Conservation (phyloP, 169 alveolate genomes). For the Eimeria tenella region DNA sequence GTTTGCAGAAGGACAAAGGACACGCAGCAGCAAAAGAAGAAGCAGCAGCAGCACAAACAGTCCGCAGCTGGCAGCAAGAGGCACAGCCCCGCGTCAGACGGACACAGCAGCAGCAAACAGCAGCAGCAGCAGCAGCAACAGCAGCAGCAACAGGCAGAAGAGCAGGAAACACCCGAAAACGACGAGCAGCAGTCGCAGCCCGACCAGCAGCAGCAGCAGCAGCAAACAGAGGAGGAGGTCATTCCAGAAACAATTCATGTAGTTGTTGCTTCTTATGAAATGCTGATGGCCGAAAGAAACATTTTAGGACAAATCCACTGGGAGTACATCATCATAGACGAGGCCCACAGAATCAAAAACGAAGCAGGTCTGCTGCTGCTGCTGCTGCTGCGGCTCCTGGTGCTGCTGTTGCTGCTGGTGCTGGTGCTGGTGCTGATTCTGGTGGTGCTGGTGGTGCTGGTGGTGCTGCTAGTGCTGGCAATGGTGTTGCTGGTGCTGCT, state of each 20-base stretch:
- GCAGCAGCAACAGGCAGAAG: slow-evolving; percentile 11
- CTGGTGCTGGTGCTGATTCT: slow-evolving; percentile 2
- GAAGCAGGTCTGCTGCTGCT: slow-evolving; percentile 84
- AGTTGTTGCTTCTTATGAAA: slow-evolving; percentile 93
- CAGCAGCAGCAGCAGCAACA: slow-evolving; percentile 29
- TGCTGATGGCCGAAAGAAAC: slow-evolving; percentile 91
- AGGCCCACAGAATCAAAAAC: slow-evolving; percentile 99
- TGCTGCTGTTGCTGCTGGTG: slow-evolving; percentile 11
- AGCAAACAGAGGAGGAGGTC: slow-evolving; percentile 74
- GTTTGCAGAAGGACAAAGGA: neutral
- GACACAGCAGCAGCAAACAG: neutral
- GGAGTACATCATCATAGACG: slow-evolving; percentile 99
- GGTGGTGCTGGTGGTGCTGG: slow-evolving; percentile 7
- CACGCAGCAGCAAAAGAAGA: neutral
- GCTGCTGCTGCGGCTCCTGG: slow-evolving; percentile 9
- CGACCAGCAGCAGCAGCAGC: neutral
- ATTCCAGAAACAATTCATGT: slow-evolving; percentile 89
- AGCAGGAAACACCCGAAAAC: neutral
- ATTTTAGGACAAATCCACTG: slow-evolving; percentile 90
- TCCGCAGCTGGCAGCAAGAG: neutral
- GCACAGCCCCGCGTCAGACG: neutral
- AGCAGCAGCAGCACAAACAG: slow-evolving; percentile 8
- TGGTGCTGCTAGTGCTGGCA: too few species aligned
- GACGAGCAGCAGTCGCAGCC: neutral
- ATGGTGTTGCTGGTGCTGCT: slow-evolving; percentile 57